Evolutionary conservation across 805 yeast species (phyloP), one percentile per base, ranked within the genome.

Genomic region (Pichia insulana): DNA sequence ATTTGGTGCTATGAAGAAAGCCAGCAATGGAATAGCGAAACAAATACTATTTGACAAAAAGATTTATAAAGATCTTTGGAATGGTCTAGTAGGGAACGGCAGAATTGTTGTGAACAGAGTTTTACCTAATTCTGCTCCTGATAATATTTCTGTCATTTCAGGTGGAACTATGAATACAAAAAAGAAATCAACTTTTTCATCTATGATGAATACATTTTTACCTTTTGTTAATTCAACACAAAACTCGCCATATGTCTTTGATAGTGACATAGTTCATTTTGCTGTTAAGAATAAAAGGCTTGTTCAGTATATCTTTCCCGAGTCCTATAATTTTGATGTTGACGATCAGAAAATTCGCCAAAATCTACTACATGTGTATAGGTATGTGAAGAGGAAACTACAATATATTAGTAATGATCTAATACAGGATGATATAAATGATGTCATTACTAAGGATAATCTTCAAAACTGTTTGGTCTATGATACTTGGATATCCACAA

Each of bases 1-100:
- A 2, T 90, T 90, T 54, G 86, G 74, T 57, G 81, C 79, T 42
- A 72, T 90, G 71, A 77, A 85, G 47, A 69, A 71, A 27, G 69
- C 78, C 2, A 76, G 84, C 0, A 65, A 69, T 28, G 65, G 67
- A 26, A 71, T 88, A 13, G 59, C 80, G 16, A 58, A 57, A 12
- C 61, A 63, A 8, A 49, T 80, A 28, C 56, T 57, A 9, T 62
- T 68, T 37, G 59, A 59, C 27, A 58, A 72, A 16, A 49, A 32
- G 11, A 43, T 45, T 20, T 48, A 38, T 34, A 42, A 30, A 17
- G 46, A 45, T 36, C 32, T 48, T 3, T 48, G 50, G 50, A 39
- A 40, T 17, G 37, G 49, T 20, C 13, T 48, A 2, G 27, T 48
- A 4, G 45, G 45, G 1, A 34, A 34, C 15, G 41, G 39, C 11